A percentile compares a stretch with the other conserved stretches of the same genome.
These are phyloP conservation scores for Euryodendron excelsum DNA, from an alignment of 148 eudicot genomes.

Conservation along the genomic window DNA sequence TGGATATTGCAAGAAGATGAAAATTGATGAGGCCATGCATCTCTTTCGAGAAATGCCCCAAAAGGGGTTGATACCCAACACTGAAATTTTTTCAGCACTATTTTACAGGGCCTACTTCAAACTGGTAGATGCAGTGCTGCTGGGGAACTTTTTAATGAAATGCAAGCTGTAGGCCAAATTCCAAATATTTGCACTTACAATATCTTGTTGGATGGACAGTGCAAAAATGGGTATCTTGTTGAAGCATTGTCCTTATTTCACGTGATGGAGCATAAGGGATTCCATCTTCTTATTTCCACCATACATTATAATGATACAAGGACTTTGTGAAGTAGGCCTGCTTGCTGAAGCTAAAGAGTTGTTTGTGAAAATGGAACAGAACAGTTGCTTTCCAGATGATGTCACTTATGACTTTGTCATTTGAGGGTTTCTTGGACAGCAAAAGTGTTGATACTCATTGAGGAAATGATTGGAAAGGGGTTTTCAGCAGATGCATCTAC, in stretches of 20 bases:
- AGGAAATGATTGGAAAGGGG: conserved; percentile 2
- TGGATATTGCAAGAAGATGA: too few relatives aligned
- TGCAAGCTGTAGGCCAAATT: neutral
- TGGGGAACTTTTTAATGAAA: neutral
- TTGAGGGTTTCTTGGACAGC: neutral
- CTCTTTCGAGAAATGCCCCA: too few relatives aligned
- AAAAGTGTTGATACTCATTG: neutral
- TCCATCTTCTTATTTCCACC: neutral
- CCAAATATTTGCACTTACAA: neutral
- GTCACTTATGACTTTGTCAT: neutral
- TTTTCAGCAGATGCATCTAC: conserved; percentile 3
- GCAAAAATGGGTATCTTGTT: neutral
- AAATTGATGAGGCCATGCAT: too few relatives aligned
- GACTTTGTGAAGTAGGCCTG: neutral
- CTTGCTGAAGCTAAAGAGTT: conserved; percentile 2
- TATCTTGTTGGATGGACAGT: neutral
- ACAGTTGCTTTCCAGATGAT: conserved; percentile 4
- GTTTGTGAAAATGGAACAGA: conserved; percentile 12
- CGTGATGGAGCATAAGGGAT: neutral
- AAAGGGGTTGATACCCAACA: too few relatives aligned
- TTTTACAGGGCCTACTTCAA: too few relatives aligned
- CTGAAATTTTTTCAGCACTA: too few relatives aligned
- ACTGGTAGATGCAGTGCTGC: neutral
- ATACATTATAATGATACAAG: neutral
- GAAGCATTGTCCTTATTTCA: neutral